phyloP scores from a whole-genome alignment of 1,284 basidiomycete genomes.

The Trametes pubescens region DNA sequence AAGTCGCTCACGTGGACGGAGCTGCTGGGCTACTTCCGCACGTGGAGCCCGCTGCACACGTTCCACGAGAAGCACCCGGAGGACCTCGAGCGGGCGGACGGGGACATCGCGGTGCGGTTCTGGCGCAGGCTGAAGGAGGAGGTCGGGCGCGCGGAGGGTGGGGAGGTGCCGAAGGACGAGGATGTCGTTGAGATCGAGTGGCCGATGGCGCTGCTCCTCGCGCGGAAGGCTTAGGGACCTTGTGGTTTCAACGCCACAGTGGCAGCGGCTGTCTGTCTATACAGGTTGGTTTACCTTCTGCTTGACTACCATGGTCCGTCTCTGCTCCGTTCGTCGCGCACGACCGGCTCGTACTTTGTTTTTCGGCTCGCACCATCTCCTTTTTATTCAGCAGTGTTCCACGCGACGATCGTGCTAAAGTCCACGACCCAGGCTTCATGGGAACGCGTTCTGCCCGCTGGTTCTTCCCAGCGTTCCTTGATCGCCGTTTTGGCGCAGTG shows the following conservation, averaged over 20 bases:
- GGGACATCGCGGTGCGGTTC: slow-evolving; percentile 73
- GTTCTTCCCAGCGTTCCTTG: slow-evolving; percentile 16
- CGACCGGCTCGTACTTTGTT: too few species aligned
- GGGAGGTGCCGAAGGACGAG: slow-evolving; percentile 46
- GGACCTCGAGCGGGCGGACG: slow-evolving; percentile 56
- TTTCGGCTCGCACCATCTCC: too few species aligned
- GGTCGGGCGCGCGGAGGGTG: slow-evolving; percentile 48
- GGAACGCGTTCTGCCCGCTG: not conserved
- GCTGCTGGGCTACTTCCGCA: slow-evolving; percentile 74
- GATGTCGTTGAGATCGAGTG: slow-evolving; percentile 72
- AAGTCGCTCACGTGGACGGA: slow-evolving; percentile 71
- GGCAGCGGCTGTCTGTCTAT: not conserved
- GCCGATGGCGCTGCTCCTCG: slow-evolving; percentile 75
- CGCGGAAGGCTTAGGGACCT: slow-evolving; percentile 38
- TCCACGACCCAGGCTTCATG: not conserved
- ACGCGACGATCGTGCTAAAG: not conserved
- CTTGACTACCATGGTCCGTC: too few species aligned
- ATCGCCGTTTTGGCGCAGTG: not conserved
- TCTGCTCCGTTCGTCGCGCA: too few species aligned
- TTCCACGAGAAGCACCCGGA: slow-evolving; percentile 72
- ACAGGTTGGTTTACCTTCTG: not conserved
- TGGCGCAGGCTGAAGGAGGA: slow-evolving; percentile 58
- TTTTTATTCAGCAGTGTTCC: too few species aligned
- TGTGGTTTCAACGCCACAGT: too few species aligned
- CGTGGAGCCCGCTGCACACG: slow-evolving; percentile 76